These are phyloP conservation scores for Camelina neglecta DNA, from an alignment of 345 rosid genomes.

Conservation along the genomic window DNA sequence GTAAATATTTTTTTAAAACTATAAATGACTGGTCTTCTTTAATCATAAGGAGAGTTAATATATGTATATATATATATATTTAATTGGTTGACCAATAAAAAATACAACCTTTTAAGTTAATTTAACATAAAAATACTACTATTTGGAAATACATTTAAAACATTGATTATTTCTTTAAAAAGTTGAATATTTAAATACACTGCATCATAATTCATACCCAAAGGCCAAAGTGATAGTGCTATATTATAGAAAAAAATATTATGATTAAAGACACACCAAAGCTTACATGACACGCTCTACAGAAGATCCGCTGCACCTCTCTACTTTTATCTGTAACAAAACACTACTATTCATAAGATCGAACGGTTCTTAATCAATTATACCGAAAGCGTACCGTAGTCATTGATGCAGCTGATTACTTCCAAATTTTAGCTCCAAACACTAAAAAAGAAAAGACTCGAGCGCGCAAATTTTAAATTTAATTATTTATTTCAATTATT, in stretches of 20 bases:
- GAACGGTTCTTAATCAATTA: conserved; percentile 20
- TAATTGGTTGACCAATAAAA: not conserved
- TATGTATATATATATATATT: no score
- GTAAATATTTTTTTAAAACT: no score
- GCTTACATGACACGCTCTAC: conserved; percentile 47
- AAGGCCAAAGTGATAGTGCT: not conserved
- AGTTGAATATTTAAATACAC: not conserved
- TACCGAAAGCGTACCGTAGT: not conserved
- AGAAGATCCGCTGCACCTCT: conserved; percentile 7
- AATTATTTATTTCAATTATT: conserved; percentile 10
- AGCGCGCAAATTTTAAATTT: conserved; percentile 51
- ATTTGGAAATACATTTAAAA: conserved; percentile 20
- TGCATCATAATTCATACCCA: not conserved
- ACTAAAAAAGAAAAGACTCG: not conserved
- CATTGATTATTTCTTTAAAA: not conserved
- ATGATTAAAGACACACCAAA: conserved; percentile 16
- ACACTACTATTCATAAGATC: not conserved
- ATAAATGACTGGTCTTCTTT: not conserved
- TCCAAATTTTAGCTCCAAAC: conserved; percentile 16
- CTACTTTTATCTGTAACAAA: not conserved
- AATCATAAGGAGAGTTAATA: not conserved
- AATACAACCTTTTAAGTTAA: not conserved
- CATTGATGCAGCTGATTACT: not conserved
- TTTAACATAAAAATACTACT: not conserved
- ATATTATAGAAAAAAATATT: conserved; percentile 20